Evolutionary conservation across 2,329 filamentous ascomycete genomes (phyloP).

Genomic region (Pestalotiopsis sp.): DNA sequence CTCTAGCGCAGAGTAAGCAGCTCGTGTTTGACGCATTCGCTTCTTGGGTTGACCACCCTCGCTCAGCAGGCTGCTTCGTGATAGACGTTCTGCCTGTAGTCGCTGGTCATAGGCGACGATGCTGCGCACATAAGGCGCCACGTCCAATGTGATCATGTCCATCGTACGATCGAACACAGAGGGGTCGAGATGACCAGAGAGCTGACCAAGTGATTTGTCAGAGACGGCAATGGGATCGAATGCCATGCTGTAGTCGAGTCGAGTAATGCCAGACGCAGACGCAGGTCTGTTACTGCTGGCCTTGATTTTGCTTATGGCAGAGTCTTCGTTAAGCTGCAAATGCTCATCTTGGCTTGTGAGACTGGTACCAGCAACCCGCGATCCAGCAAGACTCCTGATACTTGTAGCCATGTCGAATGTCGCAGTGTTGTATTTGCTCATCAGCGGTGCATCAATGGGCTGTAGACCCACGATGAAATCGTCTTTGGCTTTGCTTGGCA

Average conservation of each 20-base stretch:
- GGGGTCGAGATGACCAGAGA: constrained; percentile 53
- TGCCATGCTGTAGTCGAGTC: constrained; percentile 56
- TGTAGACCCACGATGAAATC: constrained; percentile 51
- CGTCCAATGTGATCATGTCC: constrained; percentile 66
- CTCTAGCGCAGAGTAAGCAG: constrained; percentile 75
- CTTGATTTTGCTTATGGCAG: constrained; percentile 33
- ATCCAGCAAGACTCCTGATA: constrained; percentile 33
- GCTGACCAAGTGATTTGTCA: constrained; percentile 38
- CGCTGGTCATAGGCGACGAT: constrained; percentile 77
- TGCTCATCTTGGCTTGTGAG: not conserved
- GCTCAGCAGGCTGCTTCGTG: constrained; percentile 62
- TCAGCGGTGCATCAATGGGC: constrained; percentile 46
- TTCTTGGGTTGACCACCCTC: constrained; percentile 57
- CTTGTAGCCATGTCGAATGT: constrained; percentile 30
- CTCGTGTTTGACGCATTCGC: constrained; percentile 69
- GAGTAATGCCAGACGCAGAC: constrained; percentile 33
- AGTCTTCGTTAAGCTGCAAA: constrained; percentile 20
- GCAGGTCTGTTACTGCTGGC: constrained; percentile 31
- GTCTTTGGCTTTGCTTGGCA: constrained; percentile 46
- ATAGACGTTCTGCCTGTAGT: constrained; percentile 67
- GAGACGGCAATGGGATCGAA: constrained; percentile 61
- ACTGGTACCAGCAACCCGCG: constrained; percentile 12
- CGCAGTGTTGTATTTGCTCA: constrained; percentile 31
- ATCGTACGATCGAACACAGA: constrained; percentile 78
- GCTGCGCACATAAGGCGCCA: constrained; percentile 85